Percentiles rank a stretch among this genome's conserved stretches.
phyloP scores from a whole-genome alignment of 352 stramenopile species.

The Blastocystis hominis region DNA sequence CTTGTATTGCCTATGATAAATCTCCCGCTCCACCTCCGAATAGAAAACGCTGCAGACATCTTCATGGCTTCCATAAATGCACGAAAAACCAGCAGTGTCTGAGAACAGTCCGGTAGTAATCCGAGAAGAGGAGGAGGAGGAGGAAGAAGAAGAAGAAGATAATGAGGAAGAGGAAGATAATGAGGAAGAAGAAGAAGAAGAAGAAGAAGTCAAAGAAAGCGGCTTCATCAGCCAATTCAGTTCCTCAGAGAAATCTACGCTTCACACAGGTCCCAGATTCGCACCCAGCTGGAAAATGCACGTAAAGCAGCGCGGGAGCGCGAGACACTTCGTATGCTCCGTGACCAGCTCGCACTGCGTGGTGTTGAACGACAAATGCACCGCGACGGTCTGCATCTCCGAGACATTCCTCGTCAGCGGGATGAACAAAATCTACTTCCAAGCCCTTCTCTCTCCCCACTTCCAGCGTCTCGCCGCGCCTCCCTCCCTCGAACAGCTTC shows the following conservation, averaged over 20 bases:
- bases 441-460: background rate
- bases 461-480: background rate
- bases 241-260: background rate
- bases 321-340: background rate
- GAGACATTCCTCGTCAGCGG: background rate
- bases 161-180: background rate
- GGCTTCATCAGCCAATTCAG: background rate
- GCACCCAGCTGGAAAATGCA: background rate
- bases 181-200: background rate
- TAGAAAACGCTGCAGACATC: background rate
- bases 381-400: background rate
- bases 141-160: background rate
- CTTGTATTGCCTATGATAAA: background rate
- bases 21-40: background rate
- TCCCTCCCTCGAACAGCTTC: background rate
- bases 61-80: background rate
- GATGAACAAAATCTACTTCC: background rate
- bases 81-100: background rate
- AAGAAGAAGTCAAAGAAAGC: background rate
- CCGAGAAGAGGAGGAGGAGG: background rate
- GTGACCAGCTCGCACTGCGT: background rate
- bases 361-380: conserved; percentile 1
- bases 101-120: background rate
- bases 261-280: background rate
- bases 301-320: background rate